phyloP scores from a whole-genome alignment of 495 filamentous ascomycete genomes.

The Tuber borchii region DNA sequence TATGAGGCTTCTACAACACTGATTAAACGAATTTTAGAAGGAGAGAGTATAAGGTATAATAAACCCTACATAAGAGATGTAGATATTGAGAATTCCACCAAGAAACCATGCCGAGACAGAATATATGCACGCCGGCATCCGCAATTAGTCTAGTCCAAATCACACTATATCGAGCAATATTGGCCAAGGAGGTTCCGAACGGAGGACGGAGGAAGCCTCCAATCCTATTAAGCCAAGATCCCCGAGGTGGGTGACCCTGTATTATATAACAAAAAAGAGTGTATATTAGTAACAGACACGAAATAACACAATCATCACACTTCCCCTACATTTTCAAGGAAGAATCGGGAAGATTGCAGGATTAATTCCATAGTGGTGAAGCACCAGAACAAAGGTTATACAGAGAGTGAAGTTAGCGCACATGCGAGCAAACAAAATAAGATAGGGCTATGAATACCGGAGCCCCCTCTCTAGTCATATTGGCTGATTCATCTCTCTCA shows the following conservation, averaged over 20 bases:
- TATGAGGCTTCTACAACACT: background rate
- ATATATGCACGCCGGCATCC: slow-evolving; percentile 50
- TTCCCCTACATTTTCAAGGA: slow-evolving; percentile 37
- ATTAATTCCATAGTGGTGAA: slow-evolving; percentile 41
- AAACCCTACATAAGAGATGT: slow-evolving; percentile 3
- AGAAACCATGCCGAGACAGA: slow-evolving; percentile 46
- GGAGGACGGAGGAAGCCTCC: slow-evolving; percentile 37
- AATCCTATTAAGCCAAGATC: slow-evolving; percentile 39
- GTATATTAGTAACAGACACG: slow-evolving; percentile 10
- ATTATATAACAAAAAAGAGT: background rate
- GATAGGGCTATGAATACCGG: slow-evolving; percentile 25
- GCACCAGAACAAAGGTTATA: slow-evolving; percentile 41
- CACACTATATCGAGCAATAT: slow-evolving; percentile 44
- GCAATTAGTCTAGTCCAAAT: slow-evolving; percentile 47
- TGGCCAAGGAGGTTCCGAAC: slow-evolving; percentile 32
- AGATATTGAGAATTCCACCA: slow-evolving; percentile 46
- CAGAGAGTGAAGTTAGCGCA: slow-evolving; percentile 3
- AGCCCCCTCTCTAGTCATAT: slow-evolving; percentile 27
- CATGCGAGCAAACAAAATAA: slow-evolving; percentile 4
- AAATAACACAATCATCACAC: background rate
- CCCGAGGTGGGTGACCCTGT: slow-evolving; percentile 37
- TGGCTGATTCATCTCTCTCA: slow-evolving; percentile 21
- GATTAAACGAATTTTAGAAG: background rate
- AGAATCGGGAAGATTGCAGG: slow-evolving; percentile 37
- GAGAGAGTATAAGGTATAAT: slow-evolving; percentile 12